phyloP scores from a whole-genome alignment of 768 basidiomycete species.

The Leccinum sublutescens region DNA sequence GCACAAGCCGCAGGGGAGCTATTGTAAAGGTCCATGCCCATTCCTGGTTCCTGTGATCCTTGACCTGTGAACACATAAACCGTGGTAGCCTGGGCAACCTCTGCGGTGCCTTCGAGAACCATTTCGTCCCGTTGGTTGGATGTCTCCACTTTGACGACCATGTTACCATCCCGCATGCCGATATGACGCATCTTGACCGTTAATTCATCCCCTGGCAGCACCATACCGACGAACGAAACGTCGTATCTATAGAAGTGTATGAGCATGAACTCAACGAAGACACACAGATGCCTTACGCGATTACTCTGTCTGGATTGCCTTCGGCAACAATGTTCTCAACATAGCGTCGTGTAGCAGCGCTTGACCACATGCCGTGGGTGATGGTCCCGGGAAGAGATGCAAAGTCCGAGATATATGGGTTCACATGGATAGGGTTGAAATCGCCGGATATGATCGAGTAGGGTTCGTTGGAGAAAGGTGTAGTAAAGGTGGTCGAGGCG shows the following conservation, averaged over 20 bases:
- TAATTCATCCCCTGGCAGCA: slow-evolving; percentile 86
- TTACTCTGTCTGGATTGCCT: slow-evolving; percentile 87
- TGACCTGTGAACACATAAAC: slow-evolving; percentile 99
- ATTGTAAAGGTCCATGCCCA: slow-evolving; percentile 99
- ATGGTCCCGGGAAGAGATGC: slow-evolving; percentile 94
- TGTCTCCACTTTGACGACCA: slow-evolving; percentile 88
- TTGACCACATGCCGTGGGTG: slow-evolving; percentile 97
- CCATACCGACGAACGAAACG: slow-evolving; percentile 96
- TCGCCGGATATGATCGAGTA: slow-evolving; percentile 97
- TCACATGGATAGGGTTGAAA: slow-evolving; percentile 98
- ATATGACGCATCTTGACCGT: slow-evolving; percentile 84
- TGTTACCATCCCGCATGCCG: slow-evolving; percentile 91
- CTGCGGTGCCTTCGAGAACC: slow-evolving; percentile 88
- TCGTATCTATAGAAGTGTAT: slow-evolving; percentile 60
- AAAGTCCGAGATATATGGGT: slow-evolving; percentile 96
- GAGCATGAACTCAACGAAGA: slow-evolving; percentile 1
- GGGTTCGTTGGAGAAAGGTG: slow-evolving; percentile 91
- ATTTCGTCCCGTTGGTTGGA: slow-evolving; percentile 84
- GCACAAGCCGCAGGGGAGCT: slow-evolving; percentile 90
- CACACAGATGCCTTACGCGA: slow-evolving; percentile 57
- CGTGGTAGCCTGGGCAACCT: slow-evolving; percentile 88
- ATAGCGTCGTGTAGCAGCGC: slow-evolving; percentile 89
- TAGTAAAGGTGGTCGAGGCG: slow-evolving; percentile 65
- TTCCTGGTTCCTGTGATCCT: slow-evolving; percentile 95
- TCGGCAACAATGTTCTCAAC: slow-evolving; percentile 94